Percentiles rank a stretch among this genome's conserved stretches.
These are phyloP conservation scores for Suillus paluster DNA, from an alignment of 768 basidiomycete species.

Conservation along the genomic window DNA sequence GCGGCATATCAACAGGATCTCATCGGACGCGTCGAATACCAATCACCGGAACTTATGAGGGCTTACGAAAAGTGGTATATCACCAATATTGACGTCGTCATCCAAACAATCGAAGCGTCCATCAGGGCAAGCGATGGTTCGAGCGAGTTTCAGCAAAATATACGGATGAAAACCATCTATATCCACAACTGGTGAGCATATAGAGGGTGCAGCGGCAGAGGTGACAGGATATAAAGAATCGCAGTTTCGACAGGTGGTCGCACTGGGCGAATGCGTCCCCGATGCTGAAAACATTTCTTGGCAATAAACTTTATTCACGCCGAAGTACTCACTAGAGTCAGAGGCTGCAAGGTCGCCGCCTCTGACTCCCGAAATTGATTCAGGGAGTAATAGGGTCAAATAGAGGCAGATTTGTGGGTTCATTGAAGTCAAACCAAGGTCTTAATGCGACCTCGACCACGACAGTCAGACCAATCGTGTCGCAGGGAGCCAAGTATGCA, in stretches of 20 bases:
- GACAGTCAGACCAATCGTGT: neutral
- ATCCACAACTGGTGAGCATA: neutral
- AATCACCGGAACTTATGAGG: neutral
- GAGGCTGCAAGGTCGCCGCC: neutral
- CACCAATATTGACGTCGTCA: neutral
- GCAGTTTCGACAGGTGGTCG: neutral
- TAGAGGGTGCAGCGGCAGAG: neutral
- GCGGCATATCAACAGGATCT: constrained; percentile 3
- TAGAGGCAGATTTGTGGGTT: neutral
- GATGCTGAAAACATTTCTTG: neutral
- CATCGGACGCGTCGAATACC: neutral
- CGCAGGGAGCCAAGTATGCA: constrained; percentile 25
- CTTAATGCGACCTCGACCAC: neutral
- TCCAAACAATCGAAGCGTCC: neutral
- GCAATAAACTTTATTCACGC: neutral
- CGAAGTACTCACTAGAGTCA: too few species aligned
- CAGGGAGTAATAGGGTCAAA: neutral
- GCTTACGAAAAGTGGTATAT: neutral
- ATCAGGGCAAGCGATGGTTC: neutral
- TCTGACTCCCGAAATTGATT: neutral
- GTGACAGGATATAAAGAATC: neutral
- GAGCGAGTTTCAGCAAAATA: neutral
- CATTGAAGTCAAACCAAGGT: neutral
- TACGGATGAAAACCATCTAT: neutral
- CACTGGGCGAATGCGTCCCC: neutral